Percentiles rank a stretch among this genome's conserved stretches.
phyloP scores from a whole-genome alignment of 148 eudicot genomes.

The Selenicereus undatus region DNA sequence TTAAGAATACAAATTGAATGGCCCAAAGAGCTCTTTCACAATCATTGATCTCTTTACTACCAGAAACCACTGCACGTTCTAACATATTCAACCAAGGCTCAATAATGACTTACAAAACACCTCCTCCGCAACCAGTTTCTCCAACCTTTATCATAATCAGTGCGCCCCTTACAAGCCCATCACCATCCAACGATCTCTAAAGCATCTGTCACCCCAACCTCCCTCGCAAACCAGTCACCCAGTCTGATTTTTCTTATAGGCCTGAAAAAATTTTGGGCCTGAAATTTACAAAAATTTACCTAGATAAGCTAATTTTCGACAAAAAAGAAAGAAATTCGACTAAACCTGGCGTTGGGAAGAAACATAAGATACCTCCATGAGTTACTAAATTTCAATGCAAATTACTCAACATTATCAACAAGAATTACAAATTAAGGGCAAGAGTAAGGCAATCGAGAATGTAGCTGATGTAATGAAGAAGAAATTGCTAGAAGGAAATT shows the following conservation, averaged over 20 bases:
- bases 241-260: constrained; percentile 44
- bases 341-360: too few relatives aligned
- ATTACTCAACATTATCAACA: too few relatives aligned
- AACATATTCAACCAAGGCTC: constrained; percentile 34
- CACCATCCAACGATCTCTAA: constrained; percentile 22
- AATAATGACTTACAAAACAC: constrained; percentile 23
- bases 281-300: too few relatives aligned
- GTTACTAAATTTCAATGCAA: too few relatives aligned
- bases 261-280: too few relatives aligned
- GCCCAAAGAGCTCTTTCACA: constrained; percentile 69
- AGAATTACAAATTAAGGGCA: too few relatives aligned
- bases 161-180: constrained; percentile 32
- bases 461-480: too few relatives aligned
- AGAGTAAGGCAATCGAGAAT: too few relatives aligned
- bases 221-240: constrained; percentile 27
- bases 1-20: constrained; percentile 72
- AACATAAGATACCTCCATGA: too few relatives aligned
- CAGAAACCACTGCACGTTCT: constrained; percentile 33
- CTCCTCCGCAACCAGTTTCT: constrained; percentile 23
- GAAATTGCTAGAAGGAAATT: too few relatives aligned
- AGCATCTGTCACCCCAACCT: constrained; percentile 28
- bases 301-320: too few relatives aligned
- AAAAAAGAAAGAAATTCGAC: too few relatives aligned
- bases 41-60: constrained; percentile 53
- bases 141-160: constrained; percentile 40